Conservation (phyloP, 257 asterid species). For the Przewalskia tangutica region DNA sequence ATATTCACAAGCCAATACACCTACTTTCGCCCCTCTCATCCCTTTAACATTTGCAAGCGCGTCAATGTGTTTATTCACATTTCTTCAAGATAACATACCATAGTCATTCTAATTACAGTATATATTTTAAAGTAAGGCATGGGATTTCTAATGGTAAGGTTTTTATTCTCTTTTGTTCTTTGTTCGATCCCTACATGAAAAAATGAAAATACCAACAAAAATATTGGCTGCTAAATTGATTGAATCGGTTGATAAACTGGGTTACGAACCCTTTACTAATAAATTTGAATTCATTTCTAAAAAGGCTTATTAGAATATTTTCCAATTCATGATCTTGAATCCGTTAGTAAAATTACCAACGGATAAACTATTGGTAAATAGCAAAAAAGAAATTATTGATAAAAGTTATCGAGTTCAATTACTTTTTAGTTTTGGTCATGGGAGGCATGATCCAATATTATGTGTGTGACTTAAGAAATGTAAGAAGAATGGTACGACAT, state of each 20-base stretch:
- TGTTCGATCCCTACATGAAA: neutral
- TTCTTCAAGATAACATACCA: neutral
- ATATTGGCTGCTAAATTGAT: neutral
- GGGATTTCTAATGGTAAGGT: neutral
- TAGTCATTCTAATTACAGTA: neutral
- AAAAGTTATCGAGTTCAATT: neutral
- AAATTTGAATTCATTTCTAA: neutral
- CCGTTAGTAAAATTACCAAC: neutral
- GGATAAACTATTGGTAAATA: neutral
- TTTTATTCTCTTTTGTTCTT: neutral
- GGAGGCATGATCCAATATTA: neutral
- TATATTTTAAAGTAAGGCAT: neutral
- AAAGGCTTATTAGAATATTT: neutral
- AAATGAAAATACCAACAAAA: neutral
- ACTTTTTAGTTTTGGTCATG: neutral
- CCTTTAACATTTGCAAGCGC: neutral
- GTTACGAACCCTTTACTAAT: neutral
- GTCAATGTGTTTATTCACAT: neutral
- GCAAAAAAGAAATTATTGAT: neutral
- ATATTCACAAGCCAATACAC: conserved; percentile 4
- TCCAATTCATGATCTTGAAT: neutral
- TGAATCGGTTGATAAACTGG: neutral
- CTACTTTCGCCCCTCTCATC: neutral
- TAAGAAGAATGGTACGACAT: neutral
- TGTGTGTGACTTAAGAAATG: neutral